phyloP scores from a whole-genome alignment of 352 stramenopile genomes.

The Pythium rhizo-oryzae region DNA sequence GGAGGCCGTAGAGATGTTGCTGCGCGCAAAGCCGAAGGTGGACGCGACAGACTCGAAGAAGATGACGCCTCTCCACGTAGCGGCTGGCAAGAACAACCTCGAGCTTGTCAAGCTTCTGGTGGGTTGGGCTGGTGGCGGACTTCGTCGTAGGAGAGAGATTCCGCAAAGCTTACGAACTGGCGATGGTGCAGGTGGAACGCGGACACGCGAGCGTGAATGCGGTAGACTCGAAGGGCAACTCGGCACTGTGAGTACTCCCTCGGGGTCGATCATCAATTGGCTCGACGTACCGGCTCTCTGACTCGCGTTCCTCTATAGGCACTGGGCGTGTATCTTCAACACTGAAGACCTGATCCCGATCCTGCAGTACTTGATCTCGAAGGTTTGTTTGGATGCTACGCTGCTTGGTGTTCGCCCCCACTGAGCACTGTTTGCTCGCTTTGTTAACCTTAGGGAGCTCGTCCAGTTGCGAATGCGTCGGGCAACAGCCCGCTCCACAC shows the following conservation, averaged over 20 bases:
- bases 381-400: slow-evolving; percentile 36
- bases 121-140: too few relatives aligned
- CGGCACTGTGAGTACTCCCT: slow-evolving; percentile 45
- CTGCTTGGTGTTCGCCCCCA: background rate
- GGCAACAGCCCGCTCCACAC: slow-evolving; percentile 73
- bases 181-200: slow-evolving; percentile 38
- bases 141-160: too few relatives aligned
- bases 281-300: background rate
- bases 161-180: background rate
- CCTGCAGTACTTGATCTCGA: slow-evolving; percentile 59
- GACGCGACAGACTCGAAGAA: slow-evolving; percentile 68
- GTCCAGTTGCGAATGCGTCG: slow-evolving; percentile 53
- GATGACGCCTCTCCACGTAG: slow-evolving; percentile 77
- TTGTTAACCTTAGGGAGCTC: slow-evolving; percentile 44
- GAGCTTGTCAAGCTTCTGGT: slow-evolving; percentile 63
- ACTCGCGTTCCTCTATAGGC: slow-evolving; percentile 32
- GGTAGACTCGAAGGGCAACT: slow-evolving; percentile 69
- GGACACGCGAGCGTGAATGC: slow-evolving; percentile 62
- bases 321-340: slow-evolving; percentile 76
- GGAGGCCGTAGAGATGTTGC: slow-evolving; percentile 61
- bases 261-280: background rate
- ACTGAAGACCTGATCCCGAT: slow-evolving; percentile 44
- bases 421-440: too few relatives aligned
- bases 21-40: slow-evolving; percentile 62
- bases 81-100: slow-evolving; percentile 62